phyloP scores from a whole-genome alignment of 1,284 basidiomycete genomes.

The Ceratobasidium sp. region DNA sequence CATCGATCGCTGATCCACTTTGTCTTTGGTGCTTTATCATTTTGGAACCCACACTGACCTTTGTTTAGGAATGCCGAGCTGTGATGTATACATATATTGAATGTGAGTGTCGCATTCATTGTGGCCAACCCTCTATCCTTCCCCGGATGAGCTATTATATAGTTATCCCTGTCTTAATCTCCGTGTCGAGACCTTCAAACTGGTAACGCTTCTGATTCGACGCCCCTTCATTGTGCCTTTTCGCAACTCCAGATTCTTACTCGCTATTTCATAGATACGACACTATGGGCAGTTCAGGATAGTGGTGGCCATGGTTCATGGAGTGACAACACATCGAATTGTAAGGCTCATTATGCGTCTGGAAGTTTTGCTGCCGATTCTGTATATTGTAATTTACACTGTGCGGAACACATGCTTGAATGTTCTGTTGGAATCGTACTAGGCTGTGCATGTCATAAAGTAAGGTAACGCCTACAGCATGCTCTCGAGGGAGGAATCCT shows the following conservation, averaged over 20 bases:
- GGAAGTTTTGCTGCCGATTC: too few species aligned
- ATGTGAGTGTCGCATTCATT: conserved; percentile 4
- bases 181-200: conserved; percentile 27
- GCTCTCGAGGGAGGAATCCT: too few species aligned
- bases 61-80: not conserved
- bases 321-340: too few species aligned
- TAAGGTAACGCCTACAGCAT: too few species aligned
- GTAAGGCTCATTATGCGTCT: too few species aligned
- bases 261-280: too few species aligned
- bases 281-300: too few species aligned
- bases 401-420: too few species aligned
- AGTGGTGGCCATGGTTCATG: too few species aligned
- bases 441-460: too few species aligned
- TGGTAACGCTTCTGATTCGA: conserved; percentile 32
- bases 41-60: not conserved
- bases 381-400: too few species aligned
- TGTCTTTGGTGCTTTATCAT: not conserved
- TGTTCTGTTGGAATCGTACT: too few species aligned
- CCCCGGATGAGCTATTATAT: conserved; percentile 17
- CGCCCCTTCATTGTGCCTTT: not conserved
- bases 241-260: not conserved
- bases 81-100: not conserved
- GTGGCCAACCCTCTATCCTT: not conserved
- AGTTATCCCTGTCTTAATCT: conserved; percentile 36
- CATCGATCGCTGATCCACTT: conserved; percentile 23